These are phyloP conservation scores for Astraeus odoratus DNA, from an alignment of 768 basidiomycete genomes.

Conservation along the genomic window DNA sequence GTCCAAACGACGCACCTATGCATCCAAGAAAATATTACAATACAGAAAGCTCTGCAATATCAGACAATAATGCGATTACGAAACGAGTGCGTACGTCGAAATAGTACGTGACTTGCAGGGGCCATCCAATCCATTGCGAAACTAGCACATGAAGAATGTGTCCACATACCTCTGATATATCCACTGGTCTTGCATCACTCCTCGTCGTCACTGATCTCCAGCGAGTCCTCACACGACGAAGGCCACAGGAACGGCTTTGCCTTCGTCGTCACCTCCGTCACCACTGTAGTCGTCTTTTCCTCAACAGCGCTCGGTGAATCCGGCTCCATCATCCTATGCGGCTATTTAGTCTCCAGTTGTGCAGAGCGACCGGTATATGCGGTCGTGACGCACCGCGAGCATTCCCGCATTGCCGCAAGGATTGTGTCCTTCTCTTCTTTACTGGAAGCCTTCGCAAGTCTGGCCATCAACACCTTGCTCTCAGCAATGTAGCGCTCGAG, in stretches of 20 bases:
- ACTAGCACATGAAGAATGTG: background rate
- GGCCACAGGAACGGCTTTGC: conserved; percentile 34
- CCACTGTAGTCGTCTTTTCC: background rate
- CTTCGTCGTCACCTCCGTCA: background rate
- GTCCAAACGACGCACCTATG: background rate
- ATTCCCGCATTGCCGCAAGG: conserved; percentile 40
- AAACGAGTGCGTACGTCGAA: background rate
- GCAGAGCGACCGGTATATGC: background rate
- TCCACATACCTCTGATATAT: conserved; percentile 6
- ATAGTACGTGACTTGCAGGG: background rate
- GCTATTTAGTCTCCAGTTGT: conserved; percentile 1
- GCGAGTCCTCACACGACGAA: conserved; percentile 30
- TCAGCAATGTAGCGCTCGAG: conserved; percentile 48
- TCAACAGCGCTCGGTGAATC: background rate
- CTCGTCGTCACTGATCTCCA: conserved; percentile 48
- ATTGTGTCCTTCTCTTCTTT: conserved; percentile 48
- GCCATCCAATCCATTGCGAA: background rate
- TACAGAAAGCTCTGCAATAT: background rate
- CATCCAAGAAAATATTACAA: background rate
- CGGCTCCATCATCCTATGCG: conserved; percentile 8
- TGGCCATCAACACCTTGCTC: conserved; percentile 44
- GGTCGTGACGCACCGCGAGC: conserved; percentile 43
- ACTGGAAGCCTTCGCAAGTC: conserved; percentile 36
- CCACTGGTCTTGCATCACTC: conserved; percentile 23
- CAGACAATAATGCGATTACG: background rate